Base-by-base conservation (phyloP, 2,329 filamentous ascomycete genomes). In the Alternaria arborescens region DNA sequence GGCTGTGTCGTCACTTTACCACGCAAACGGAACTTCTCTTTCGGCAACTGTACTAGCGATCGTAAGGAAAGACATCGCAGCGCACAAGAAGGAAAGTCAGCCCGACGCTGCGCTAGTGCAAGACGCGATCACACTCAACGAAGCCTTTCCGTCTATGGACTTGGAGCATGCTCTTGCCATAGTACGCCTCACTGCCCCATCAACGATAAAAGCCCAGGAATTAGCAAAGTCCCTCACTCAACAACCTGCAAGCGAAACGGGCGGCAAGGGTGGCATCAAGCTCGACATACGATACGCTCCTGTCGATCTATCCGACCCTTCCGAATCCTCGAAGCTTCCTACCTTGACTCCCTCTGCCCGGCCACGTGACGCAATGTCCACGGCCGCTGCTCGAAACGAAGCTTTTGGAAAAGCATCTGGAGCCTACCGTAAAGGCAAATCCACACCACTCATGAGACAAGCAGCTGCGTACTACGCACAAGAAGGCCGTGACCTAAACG, bases 381-480 rank as follows among this genome's bases (percentile, higher is more conserved):
- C 86, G 58, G 78, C 82, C 48, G 74, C 79, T 5, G 82, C 83
- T 40, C 80, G 85, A 14, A 76, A 78, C 24, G 75, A 79, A 5
- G 87, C 87, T 12, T 87, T 88, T 67, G 76, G 77, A 4, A 84
- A 89, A 77, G 89, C 89, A 4, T 81, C 82, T 10, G 78, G 82
- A 8, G 86, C 87, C 2, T 86, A 87, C 69, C 85, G 87, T 34
- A 85, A 83, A 67, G 85, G 86, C 18, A 89, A 86, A 67, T 93
- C 92, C 0, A 87, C 93, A 62, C 89, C 85, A 0, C 81, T 94
- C 3, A 93, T 91, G 82, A 87, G 48, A n/a, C 58, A 89, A 22
- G 91, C 89, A 58, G 94, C 87, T 1, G 92, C 92, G 0, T 91
- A 92, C 74, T 97, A 97, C 76, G 85, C 88, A 1, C 86, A 91